Conservation (phyloP, 129 eudicot species). For the Arctium lappa region DNA sequence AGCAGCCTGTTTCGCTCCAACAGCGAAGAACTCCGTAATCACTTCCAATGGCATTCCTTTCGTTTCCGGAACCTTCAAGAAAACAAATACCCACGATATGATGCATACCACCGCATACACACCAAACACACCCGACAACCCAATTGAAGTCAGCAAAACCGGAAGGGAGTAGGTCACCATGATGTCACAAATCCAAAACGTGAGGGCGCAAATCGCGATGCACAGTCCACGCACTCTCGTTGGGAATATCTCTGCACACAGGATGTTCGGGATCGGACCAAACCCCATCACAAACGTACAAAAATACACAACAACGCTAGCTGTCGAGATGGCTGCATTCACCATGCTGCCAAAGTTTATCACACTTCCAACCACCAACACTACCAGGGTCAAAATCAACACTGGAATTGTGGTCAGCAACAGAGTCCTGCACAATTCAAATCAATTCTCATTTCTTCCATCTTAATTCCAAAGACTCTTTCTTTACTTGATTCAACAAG, state of each 20-base stretch:
- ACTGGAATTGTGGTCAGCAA: conserved; percentile 73
- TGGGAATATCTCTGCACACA: conserved; percentile 93
- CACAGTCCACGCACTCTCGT: conserved; percentile 91
- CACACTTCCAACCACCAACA: conserved; percentile 59
- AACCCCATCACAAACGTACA: conserved; percentile 88
- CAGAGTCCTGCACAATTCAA: conserved; percentile 47
- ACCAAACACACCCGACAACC: conserved; percentile 86
- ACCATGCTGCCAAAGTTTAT: conserved; percentile 49
- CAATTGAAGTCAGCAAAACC: conserved; percentile 65
- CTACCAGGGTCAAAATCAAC: conserved; percentile 45
- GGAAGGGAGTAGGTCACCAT: conserved; percentile 88
- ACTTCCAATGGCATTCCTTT: conserved; percentile 99
- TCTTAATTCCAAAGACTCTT: neutral
- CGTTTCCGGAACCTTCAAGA: conserved; percentile 93
- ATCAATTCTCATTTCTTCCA: neutral
- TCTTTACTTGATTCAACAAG: neutral
- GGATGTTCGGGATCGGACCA: conserved; percentile 92
- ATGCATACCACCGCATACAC: conserved; percentile 63
- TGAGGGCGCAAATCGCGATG: conserved; percentile 83
- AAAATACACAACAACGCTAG: conserved; percentile 70
- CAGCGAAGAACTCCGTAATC: conserved; percentile 82
- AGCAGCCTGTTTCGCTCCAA: conserved; percentile 74
- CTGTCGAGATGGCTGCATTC: conserved; percentile 67
- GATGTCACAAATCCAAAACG: conserved; percentile 82
- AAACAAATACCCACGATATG: conserved; percentile 77